These are phyloP conservation scores for Diaporthe sp. DNA, from an alignment of 2,329 filamentous ascomycete genomes.

Conservation along the genomic window DNA sequence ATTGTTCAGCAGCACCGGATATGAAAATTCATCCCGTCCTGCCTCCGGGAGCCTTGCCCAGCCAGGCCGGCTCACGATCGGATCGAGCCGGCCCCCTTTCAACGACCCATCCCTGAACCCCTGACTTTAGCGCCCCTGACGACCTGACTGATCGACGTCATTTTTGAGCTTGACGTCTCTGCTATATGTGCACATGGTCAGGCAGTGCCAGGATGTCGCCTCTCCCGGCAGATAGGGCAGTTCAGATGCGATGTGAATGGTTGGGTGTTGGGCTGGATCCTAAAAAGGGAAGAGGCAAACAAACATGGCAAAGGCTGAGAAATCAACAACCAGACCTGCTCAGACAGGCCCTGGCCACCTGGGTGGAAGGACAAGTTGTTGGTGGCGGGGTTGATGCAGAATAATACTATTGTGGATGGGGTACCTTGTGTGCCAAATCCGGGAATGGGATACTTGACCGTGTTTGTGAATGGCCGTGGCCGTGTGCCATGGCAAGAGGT, in stretches of 20 bases:
- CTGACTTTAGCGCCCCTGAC: constrained; percentile 34
- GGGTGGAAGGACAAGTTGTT: background rate
- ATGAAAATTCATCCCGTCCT: background rate
- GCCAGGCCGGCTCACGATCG: constrained; percentile 20
- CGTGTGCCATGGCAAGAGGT: no score
- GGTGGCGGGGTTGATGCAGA: background rate
- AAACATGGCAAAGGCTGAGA: constrained; percentile 6
- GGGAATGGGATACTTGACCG: background rate
- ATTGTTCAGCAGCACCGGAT: background rate
- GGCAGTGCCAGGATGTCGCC: background rate
- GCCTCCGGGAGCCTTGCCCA: background rate
- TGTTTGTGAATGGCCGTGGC: background rate
- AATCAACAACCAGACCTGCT: background rate
- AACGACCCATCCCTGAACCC: constrained; percentile 35
- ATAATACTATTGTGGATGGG: background rate
- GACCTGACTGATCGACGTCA: constrained; percentile 33
- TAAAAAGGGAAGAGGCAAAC: background rate
- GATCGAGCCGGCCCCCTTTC: constrained; percentile 35
- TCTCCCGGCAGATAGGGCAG: constrained; percentile 4
- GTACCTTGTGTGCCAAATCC: background rate
- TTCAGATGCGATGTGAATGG: background rate
- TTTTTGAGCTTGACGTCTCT: constrained; percentile 2
- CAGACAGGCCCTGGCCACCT: background rate
- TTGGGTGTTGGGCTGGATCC: background rate
- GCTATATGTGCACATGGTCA: background rate